Evolutionary conservation across 257 asterid species (phyloP).

Genomic region (Perilla frutescens): DNA sequence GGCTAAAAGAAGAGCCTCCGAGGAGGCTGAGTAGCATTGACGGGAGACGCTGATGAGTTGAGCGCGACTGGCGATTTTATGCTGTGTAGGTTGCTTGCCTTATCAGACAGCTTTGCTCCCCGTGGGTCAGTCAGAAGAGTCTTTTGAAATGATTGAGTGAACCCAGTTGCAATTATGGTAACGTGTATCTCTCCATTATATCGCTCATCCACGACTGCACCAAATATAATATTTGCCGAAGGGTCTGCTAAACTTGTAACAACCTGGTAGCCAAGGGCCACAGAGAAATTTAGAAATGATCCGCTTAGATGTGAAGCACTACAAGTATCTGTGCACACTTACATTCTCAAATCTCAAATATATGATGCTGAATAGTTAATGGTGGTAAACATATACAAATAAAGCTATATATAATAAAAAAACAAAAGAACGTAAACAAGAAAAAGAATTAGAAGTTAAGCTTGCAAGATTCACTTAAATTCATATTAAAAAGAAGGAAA

Average conservation of each 20-base stretch:
- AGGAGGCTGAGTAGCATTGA: conserved; percentile 33
- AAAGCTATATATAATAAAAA: background rate
- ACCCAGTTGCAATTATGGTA: conserved; percentile 96
- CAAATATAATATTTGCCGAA: conserved; percentile 93
- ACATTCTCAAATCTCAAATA: background rate
- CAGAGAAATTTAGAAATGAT: background rate
- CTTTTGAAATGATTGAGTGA: conserved; percentile 86
- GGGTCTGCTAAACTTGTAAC: conserved; percentile 99
- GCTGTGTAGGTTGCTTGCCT: conserved; percentile 46
- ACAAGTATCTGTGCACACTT: background rate
- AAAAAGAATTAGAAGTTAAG: background rate
- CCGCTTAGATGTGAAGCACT: background rate
- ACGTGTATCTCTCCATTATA: conserved; percentile 95
- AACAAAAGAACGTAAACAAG: background rate
- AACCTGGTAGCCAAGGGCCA: conserved; percentile 54
- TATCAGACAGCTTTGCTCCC: conserved; percentile 62
- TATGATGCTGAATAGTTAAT: background rate
- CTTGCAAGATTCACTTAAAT: background rate
- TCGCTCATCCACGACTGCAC: conserved; percentile 98
- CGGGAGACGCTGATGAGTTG: conserved; percentile 33
- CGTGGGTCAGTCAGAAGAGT: conserved; percentile 81
- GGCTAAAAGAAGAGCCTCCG: conserved; percentile 50
- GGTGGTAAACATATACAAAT: background rate
- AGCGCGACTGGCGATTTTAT: conserved; percentile 49
- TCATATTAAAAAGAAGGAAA: background rate